phyloP scores from a whole-genome alignment of 1,284 basidiomycete species.

The Ceratobasidium papillatum region DNA sequence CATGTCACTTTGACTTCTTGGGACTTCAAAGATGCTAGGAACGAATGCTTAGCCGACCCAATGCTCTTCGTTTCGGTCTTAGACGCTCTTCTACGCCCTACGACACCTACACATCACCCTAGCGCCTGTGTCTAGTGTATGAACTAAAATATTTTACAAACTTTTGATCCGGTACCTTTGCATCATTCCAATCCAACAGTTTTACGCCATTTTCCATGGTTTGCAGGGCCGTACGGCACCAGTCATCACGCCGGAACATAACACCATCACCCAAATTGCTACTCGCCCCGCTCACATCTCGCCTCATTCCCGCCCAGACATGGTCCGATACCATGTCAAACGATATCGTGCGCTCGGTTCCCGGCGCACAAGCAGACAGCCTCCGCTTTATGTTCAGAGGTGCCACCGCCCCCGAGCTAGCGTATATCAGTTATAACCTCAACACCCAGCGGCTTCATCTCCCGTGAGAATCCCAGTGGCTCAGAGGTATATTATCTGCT shows the following conservation, averaged over 20 bases:
- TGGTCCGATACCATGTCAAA: constrained; percentile 6
- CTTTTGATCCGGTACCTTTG: not conserved
- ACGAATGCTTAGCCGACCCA: not conserved
- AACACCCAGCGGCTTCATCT: constrained; percentile 10
- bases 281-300: constrained; percentile 1
- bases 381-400: not conserved
- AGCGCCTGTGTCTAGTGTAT: not conserved
- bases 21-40: no score
- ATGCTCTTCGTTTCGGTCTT: not conserved
- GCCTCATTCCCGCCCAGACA: constrained; percentile 25
- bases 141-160: not conserved
- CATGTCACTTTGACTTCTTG: not conserved
- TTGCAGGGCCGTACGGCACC: not conserved
- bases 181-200: not conserved
- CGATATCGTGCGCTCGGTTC: constrained; percentile 11
- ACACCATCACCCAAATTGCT: not conserved
- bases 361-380: not conserved
- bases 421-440: constrained; percentile 15
- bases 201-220: not conserved
- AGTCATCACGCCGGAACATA: not conserved
- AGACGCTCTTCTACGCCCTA: not conserved
- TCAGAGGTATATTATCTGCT: constrained; percentile 1
- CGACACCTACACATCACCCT: not conserved
- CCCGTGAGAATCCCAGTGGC: constrained; percentile 2
- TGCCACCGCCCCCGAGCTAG: constrained; percentile 6